A percentile compares a stretch with the other conserved stretches of the same genome.
Conservation (phyloP, 2,329 filamentous ascomycete species). For the Exophiala bonariae region DNA sequence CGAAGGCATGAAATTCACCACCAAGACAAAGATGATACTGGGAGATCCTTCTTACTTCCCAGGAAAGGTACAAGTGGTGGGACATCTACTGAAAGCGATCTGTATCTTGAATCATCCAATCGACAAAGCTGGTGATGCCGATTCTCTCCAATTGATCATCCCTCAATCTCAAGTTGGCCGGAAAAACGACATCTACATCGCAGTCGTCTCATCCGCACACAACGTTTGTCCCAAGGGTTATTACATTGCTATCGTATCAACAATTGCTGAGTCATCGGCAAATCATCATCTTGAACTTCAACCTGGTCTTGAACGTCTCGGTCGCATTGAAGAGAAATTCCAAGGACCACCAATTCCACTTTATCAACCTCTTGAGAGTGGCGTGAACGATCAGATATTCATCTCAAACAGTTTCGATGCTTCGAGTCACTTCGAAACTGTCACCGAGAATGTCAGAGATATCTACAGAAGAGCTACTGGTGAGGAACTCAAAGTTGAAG, state of each 20-base stretch:
- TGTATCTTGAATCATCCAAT: conserved; percentile 96
- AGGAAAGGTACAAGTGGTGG: conserved; percentile 79
- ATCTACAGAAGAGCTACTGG: conserved; percentile 83
- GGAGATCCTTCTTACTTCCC: conserved; percentile 97
- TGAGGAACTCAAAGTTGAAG: conserved; percentile 84
- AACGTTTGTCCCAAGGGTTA: conserved; percentile 99
- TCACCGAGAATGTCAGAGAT: conserved; percentile 88
- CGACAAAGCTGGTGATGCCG: conserved; percentile 80
- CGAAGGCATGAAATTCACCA: conserved; percentile 85
- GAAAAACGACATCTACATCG: conserved; percentile 98
- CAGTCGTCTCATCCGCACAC: conserved; percentile 91
- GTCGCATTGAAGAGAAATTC: conserved; percentile 94
- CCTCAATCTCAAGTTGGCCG: conserved; percentile 96
- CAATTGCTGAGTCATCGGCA: conserved; percentile 84
- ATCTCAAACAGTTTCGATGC: conserved; percentile 99
- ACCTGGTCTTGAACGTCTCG: conserved; percentile 87
- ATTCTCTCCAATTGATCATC: conserved; percentile 94
- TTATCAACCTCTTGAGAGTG: conserved; percentile 85
- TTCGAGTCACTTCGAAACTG: conserved; percentile 95
- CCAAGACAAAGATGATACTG: conserved; percentile 93
- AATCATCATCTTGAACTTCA: conserved; percentile 97
- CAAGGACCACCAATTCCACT: conserved; percentile 90
- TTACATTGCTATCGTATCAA: conserved; percentile 98
- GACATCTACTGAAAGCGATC: conserved; percentile 92
- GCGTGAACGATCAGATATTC: conserved; percentile 86